Base-by-base conservation (phyloP, 208 protist species). In the Angomonas ambiguus region DNA sequence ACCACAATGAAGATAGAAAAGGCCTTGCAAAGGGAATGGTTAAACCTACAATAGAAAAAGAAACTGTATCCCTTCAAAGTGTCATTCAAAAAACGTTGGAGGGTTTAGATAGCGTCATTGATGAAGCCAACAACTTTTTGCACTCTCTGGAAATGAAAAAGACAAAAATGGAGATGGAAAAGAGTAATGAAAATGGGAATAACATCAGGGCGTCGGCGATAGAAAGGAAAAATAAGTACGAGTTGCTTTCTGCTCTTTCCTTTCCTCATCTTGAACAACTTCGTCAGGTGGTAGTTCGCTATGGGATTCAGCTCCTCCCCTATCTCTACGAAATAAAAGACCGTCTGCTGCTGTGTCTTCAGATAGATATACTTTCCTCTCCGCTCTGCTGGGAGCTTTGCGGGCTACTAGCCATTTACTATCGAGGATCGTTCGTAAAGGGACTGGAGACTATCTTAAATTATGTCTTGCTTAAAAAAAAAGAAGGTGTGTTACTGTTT, bases 301-400 rank as follows among this genome's bases (percentile, higher is more conserved):
- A 71, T 32, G 80, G 80, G 0, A 28, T 75, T 57, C 80, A 86
- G 65, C 60, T 86, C 2, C 56, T 75, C 42, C 80, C 80, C 0
- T 64, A 64, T 13, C 38, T 82, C 5, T 65, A 76, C 20, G 65
- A 67, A 1, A 48, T 86, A 10, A 10, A 56, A 6, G 63, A 70
- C 16, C 65, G 72, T 13, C 62, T 82, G 4, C 28, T 69, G 2
- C 35, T 69, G 25, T 63, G 45, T 2, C 18, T 86, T 28, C 25
- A 67, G 11, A 72, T 67, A n/a, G 72, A 72, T 4, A 35, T 69
- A 0, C 25, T 77, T 0, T 68, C 69, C 6, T 45, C 30, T 33
- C 28, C 56, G n/a, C 32, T 6, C 16, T 32, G 56, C 56, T 62
- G 56, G 56, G 30, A 62, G 56, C 6, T 62, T 5, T 10, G n/a